Percentiles rank a stretch among this genome's conserved stretches.
phyloP scores from a whole-genome alignment of 1,284 basidiomycete genomes.

The Pyrrhoderma noxium region DNA sequence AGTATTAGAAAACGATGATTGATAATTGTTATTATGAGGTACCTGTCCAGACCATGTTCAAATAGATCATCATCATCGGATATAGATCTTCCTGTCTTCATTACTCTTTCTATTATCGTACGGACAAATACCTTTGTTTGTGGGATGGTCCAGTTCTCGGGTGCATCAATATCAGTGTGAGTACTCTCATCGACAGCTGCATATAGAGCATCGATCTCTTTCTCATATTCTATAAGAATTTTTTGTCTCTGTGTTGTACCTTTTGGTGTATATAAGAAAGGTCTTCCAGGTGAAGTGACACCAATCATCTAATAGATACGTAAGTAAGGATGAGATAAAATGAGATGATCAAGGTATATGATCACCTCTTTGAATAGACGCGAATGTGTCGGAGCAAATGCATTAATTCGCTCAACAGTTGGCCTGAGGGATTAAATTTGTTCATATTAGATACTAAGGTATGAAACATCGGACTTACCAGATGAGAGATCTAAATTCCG shows the following conservation, averaged over 20 bases:
- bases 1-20: neutral
- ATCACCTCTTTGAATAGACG: slow-evolving; percentile 8
- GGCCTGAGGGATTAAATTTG: neutral
- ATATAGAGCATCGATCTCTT: slow-evolving; percentile 19
- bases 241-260: slow-evolving; percentile 13
- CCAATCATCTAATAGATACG: slow-evolving; percentile 16
- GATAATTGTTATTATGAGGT: neutral
- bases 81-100: slow-evolving; percentile 7
- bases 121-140: slow-evolving; percentile 14
- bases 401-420: slow-evolving; percentile 1
- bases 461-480: slow-evolving; percentile 4
- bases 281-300: slow-evolving; percentile 14
- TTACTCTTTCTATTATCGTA: slow-evolving; percentile 15
- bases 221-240: slow-evolving; percentile 16
- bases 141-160: slow-evolving; percentile 15
- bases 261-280: slow-evolving; percentile 21
- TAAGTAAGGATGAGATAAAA: neutral
- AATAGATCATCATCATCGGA: slow-evolving; percentile 34
- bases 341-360: neutral
- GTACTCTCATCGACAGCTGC: slow-evolving; percentile 15
- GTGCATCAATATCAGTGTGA: slow-evolving; percentile 12
- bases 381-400: slow-evolving; percentile 3
- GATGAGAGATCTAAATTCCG: slow-evolving; percentile 4
- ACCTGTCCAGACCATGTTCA: slow-evolving; percentile 38
- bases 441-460: neutral